These are phyloP conservation scores for Chlamydomonas sp. DNA, from an alignment of 139 green algal species.

Conservation along the genomic window DNA sequence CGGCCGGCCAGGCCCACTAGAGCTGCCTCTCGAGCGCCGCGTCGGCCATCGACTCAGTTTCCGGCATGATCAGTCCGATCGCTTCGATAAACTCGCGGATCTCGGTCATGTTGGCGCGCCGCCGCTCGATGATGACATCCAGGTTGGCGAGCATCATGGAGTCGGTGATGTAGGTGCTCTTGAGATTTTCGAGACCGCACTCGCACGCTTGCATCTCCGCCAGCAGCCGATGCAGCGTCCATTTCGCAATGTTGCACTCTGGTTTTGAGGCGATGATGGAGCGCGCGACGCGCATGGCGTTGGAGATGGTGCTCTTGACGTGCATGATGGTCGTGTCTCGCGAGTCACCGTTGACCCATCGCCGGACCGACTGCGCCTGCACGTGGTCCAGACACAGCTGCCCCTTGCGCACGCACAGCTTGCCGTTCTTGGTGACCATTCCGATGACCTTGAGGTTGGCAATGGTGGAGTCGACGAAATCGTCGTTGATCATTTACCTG, in stretches of 20 bases:
- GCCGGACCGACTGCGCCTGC: neutral
- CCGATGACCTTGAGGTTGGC: conserved; percentile 12
- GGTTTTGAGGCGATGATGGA: neutral
- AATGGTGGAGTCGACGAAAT: conserved; percentile 14
- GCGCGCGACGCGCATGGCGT: neutral
- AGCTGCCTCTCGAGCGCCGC: no score
- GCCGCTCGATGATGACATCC: neutral
- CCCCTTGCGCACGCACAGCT: conserved; percentile 17
- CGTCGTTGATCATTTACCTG: conserved; percentile 5
- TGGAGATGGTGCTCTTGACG: neutral
- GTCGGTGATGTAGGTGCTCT: neutral
- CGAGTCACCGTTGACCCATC: conserved; percentile 15
- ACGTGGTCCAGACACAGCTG: conserved; percentile 1
- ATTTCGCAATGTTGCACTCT: neutral
- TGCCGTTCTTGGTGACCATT: conserved; percentile 17
- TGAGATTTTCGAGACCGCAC: conserved; percentile 1
- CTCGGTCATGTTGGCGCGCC: neutral
- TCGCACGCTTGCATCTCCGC: neutral
- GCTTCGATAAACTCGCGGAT: no score
- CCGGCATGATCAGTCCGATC: no score
- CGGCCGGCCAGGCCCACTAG: no score
- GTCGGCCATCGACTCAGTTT: no score
- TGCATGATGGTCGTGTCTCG: conserved; percentile 16
- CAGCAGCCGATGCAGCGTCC: conserved; percentile 4
- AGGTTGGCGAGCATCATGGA: conserved; percentile 16